Conservation (phyloP, 2,329 filamentous ascomycete genomes). For the Nigrograna mackinnonii region DNA sequence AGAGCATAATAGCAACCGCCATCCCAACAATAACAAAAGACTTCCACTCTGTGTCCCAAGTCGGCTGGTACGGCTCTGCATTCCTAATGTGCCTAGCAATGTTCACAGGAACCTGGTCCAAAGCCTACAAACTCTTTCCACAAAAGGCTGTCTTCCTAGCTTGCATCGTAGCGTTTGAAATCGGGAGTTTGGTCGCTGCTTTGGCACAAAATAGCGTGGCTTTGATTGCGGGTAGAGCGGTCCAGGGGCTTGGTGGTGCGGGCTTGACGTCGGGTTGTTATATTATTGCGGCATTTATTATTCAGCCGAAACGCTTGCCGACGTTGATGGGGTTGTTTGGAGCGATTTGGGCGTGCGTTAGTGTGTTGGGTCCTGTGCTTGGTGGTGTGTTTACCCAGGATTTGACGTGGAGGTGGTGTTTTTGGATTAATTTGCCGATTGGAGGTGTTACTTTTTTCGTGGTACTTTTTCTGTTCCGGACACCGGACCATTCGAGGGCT, state of each 20-base stretch:
- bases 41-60: constrained; percentile 1
- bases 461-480: constrained; percentile 21
- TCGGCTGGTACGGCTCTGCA: constrained; percentile 16
- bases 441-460: constrained; percentile 7
- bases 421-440: constrained; percentile 19
- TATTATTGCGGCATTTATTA: constrained; percentile 47
- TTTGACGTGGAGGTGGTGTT: constrained; percentile 39
- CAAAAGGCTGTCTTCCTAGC: constrained; percentile 28
- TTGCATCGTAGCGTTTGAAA: constrained; percentile 45
- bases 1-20: constrained; percentile 21
- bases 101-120: constrained; percentile 20
- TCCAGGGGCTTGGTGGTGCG: constrained; percentile 47
- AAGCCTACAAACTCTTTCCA: constrained; percentile 16
- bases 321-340: constrained; percentile 28
- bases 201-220: constrained; percentile 37
- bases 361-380: constrained; percentile 35
- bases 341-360: constrained; percentile 1
- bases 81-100: constrained; percentile 23
- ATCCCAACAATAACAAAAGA: background rate
- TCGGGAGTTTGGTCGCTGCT: constrained; percentile 48
- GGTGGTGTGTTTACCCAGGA: constrained; percentile 43
- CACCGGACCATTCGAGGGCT: constrained; percentile 3
- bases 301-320: constrained; percentile 44
- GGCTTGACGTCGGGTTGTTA: constrained; percentile 37
- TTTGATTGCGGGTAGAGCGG: constrained; percentile 49